These are phyloP conservation scores for Phytophthora europaea DNA, from an alignment of 352 stramenopile species.

Conservation along the genomic window DNA sequence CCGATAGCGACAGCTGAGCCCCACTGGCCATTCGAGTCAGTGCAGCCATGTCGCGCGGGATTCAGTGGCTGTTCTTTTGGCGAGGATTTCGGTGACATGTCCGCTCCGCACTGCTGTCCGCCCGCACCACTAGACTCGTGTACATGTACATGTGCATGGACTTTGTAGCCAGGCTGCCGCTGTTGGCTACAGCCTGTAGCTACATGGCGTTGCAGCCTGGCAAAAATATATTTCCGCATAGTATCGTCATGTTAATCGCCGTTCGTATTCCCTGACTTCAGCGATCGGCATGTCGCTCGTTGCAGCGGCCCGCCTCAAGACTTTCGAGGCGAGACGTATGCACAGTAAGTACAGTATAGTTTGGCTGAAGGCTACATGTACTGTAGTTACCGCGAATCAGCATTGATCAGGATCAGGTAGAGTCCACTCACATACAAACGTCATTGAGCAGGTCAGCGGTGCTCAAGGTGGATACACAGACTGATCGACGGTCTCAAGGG, in stretches of 20 bases:
- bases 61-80: not conserved
- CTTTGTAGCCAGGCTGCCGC: not conserved
- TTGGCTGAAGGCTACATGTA: too few relatives aligned
- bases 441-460: not conserved
- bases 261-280: not conserved
- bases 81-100: not conserved
- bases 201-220: too few relatives aligned
- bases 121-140: not conserved
- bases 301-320: not conserved
- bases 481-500: not conserved
- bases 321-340: too few relatives aligned
- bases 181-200: too few relatives aligned
- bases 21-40: constrained; percentile 19
- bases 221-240: too few relatives aligned
- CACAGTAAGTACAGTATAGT: too few relatives aligned
- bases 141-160: too few relatives aligned
- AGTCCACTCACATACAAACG: not conserved
- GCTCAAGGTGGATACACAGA: too few relatives aligned
- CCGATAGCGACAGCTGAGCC: not conserved
- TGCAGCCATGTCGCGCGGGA: constrained; percentile 12
- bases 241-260: not conserved
- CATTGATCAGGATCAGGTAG: not conserved
- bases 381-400: not conserved
- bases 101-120: not conserved
- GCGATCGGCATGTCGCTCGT: not conserved